Percentiles rank a stretch among this genome's conserved stretches.
These are phyloP conservation scores for Penstemon barbatus DNA, from an alignment of 257 asterid genomes.

Conservation along the genomic window DNA sequence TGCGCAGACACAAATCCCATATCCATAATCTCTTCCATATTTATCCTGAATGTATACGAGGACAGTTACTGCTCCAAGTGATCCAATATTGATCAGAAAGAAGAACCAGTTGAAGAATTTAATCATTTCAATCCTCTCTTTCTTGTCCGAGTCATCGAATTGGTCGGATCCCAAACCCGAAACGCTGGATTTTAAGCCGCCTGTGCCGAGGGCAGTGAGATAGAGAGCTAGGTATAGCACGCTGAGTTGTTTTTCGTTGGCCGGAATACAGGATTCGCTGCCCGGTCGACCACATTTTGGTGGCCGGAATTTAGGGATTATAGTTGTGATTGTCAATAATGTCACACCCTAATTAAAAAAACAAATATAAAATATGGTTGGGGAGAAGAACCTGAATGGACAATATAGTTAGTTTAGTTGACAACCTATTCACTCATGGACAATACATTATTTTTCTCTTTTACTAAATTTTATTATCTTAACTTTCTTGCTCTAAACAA, in stretches of 20 bases:
- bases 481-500: too few species aligned
- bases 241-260: conserved; percentile 26
- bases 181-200: conserved; percentile 39
- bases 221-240: conserved; percentile 29
- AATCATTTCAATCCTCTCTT: conserved; percentile 33
- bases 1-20: conserved; percentile 29
- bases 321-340: conserved; percentile 54
- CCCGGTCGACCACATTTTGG: conserved; percentile 51
- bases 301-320: conserved; percentile 65
- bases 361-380: background rate
- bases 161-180: conserved; percentile 42
- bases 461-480: too few species aligned
- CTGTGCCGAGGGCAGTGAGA: conserved; percentile 28
- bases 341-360: conserved; percentile 60
- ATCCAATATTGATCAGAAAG: conserved; percentile 39
- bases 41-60: conserved; percentile 37
- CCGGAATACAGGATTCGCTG: conserved; percentile 30
- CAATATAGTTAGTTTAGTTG: too few species aligned
- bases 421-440: too few species aligned
- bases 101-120: conserved; percentile 39
- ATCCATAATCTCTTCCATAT: conserved; percentile 37
- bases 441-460: too few species aligned
- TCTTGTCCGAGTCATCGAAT: conserved; percentile 28
- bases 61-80: conserved; percentile 37
- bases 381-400: too few species aligned